Evolutionary conservation across 306 rosid species (phyloP), one percentile per base, ranked within the genome.

Genomic region (Vigna hirtella): DNA sequence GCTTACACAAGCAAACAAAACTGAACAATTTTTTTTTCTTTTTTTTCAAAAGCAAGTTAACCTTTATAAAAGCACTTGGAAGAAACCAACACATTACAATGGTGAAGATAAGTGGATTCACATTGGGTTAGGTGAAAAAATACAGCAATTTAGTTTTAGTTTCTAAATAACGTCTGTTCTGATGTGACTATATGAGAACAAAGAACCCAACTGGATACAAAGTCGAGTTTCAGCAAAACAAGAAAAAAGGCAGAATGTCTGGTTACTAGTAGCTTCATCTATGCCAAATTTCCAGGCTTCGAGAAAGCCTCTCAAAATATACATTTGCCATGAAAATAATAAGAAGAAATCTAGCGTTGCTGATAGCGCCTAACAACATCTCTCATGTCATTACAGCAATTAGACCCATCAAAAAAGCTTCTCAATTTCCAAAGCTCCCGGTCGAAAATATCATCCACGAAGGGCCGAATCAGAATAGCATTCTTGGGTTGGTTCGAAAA

Each of bases 401-500:
- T 90, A 18, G 57, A 74, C 1, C 74, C 87, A 62, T 79, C 74
- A 38, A 95, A 91, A 59, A 95, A 91, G 56, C 22, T 69, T 0
- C 47, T 76, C 85, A 95, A 55, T 76, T 76, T 93, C 55, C 80
- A 32, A 5, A 95, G 89, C 80, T 95, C 98, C 32, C 57, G 45
- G 38, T 95, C 98, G 2, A 65, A 77, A 57, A 85, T 49, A 74
- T 95, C 93, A 30, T 91, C 90, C 2, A 87, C 76, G 62, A 95
- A 95, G 1, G 98, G 88, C 4, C 28, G 18, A 30, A 95, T 87
- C 15, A 83, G 84, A 38, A 95, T 89, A 0, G 90, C 99, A 4
- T 95, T 93, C 20, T 84, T 88, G 10, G 99, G 99, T 71, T 95
- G 99, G 1, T 84, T 51, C 24, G 61, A 20, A 14, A 86, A 93